Conservation (phyloP, 192 early-diverging fungal species). For the Phlyctochytrium arcticum region DNA sequence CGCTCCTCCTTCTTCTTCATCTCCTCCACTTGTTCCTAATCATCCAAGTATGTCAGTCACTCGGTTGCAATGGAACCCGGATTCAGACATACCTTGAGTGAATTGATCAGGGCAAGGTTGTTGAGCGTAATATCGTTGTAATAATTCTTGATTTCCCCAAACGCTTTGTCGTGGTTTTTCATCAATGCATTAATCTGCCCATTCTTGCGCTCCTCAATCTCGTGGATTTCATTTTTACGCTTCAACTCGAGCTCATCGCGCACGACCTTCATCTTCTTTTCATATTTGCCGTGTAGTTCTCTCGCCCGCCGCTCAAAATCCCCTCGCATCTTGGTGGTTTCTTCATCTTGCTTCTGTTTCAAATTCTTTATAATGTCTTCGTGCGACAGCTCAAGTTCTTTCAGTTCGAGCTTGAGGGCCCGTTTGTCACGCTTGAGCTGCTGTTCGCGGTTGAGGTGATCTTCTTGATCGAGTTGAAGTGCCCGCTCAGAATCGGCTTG, state of each 20-base stretch:
- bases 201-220: slow-evolving; percentile 68
- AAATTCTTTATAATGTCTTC: slow-evolving; percentile 61
- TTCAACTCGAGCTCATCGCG: slow-evolving; percentile 60
- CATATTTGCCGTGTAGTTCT: slow-evolving; percentile 59
- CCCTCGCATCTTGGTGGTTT: slow-evolving; percentile 48
- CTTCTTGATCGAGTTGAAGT: slow-evolving; percentile 51
- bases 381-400: slow-evolving; percentile 60
- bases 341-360: slow-evolving; percentile 54
- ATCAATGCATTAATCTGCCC: slow-evolving; percentile 64
- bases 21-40: slow-evolving; percentile 65
- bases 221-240: slow-evolving; percentile 64
- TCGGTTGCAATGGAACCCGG: slow-evolving; percentile 18
- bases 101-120: slow-evolving; percentile 62
- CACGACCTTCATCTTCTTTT: slow-evolving; percentile 59
- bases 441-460: slow-evolving; percentile 46
- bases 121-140: slow-evolving; percentile 69
- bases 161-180: slow-evolving; percentile 68
- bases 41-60: not conserved
- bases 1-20: slow-evolving; percentile 71
- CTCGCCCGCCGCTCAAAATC: slow-evolving; percentile 59
- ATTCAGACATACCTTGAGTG: slow-evolving; percentile 48
- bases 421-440: slow-evolving; percentile 62
- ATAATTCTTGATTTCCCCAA: slow-evolving; percentile 68
- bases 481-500: slow-evolving; percentile 59
- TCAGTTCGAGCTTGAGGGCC: slow-evolving; percentile 58